Percentiles rank a stretch among this genome's conserved stretches.
These are phyloP conservation scores for Myxozyma nipponensis DNA, from an alignment of 805 yeast species.

Conservation along the genomic window DNA sequence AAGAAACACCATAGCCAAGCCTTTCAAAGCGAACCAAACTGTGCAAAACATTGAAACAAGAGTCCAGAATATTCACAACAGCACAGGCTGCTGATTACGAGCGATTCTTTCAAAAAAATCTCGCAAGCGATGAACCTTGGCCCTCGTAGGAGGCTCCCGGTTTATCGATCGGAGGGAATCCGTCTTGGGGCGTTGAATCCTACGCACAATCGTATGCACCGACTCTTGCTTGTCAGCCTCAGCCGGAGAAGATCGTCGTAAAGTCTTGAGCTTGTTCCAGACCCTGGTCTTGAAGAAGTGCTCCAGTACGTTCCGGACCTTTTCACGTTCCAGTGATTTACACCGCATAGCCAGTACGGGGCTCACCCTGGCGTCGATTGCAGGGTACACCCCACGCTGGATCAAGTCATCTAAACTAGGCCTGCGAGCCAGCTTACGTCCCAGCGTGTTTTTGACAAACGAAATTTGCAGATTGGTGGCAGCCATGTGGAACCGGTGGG, in stretches of 20 bases:
- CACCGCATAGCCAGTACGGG: constrained; percentile 25
- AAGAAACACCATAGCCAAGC: neutral
- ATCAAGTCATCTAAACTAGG: constrained; percentile 31
- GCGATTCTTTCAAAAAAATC: constrained; percentile 23
- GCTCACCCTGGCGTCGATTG: constrained; percentile 25
- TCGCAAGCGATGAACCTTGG: constrained; percentile 25
- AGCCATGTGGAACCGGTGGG: constrained; percentile 27
- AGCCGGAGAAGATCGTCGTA: neutral
- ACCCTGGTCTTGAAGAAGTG: constrained; percentile 3
- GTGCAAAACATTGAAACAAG: neutral
- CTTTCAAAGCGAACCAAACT: neutral
- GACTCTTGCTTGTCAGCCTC: constrained; percentile 7
- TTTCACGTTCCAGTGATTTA: constrained; percentile 30
- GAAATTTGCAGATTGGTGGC: constrained; percentile 23
- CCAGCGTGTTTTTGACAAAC: constrained; percentile 28
- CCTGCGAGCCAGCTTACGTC: constrained; percentile 28
- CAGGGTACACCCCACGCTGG: constrained; percentile 30
- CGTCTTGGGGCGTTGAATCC: constrained; percentile 3
- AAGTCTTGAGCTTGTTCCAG: constrained; percentile 2
- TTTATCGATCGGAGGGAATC: neutral
- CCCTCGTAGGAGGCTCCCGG: constrained; percentile 19
- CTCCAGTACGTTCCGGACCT: constrained; percentile 28
- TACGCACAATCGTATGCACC: constrained; percentile 10
- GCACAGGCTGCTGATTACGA: constrained; percentile 1
- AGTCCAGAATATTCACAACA: neutral